These are phyloP conservation scores for Fusarium decemcellulare DNA, from an alignment of 2,329 filamentous ascomycete species.

Conservation along the genomic window DNA sequence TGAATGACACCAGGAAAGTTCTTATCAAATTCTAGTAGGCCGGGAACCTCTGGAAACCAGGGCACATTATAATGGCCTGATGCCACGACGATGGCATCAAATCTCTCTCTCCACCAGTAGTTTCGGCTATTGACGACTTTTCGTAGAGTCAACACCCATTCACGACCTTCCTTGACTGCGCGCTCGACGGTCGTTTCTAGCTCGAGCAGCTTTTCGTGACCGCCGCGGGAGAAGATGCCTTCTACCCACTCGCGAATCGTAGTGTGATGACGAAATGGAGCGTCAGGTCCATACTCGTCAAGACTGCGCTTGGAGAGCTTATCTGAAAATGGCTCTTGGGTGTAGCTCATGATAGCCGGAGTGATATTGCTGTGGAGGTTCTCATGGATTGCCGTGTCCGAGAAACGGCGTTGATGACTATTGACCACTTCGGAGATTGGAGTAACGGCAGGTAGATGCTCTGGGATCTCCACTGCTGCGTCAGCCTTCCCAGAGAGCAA, in stretches of 20 bases:
- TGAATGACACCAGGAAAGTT: slow-evolving; percentile 5
- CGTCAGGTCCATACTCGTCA: slow-evolving; percentile 12
- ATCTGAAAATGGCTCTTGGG: slow-evolving; percentile 23
- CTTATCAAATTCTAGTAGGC: slow-evolving; percentile 19
- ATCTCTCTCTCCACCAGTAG: slow-evolving; percentile 33
- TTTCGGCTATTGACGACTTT: slow-evolving; percentile 22
- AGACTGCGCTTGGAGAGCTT: slow-evolving; percentile 6
- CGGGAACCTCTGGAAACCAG: slow-evolving; percentile 26
- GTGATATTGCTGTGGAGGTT: slow-evolving; percentile 34
- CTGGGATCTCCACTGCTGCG: slow-evolving; percentile 21
- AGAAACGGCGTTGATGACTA: slow-evolving; percentile 38
- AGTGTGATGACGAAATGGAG: slow-evolving; percentile 21
- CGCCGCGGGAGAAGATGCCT: slow-evolving; percentile 13
- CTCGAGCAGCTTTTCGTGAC: slow-evolving; percentile 18
- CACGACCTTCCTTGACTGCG: slow-evolving; percentile 11
- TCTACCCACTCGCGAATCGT: slow-evolving; percentile 31
- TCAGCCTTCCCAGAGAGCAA: slow-evolving; percentile 31
- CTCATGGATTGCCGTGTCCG: slow-evolving; percentile 30
- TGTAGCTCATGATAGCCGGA: slow-evolving; percentile 29
- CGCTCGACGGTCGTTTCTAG: slow-evolving; percentile 20
- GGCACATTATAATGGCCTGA: slow-evolving; percentile 34
- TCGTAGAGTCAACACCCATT: slow-evolving; percentile 26
- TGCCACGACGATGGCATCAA: slow-evolving; percentile 34
- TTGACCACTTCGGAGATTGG: slow-evolving; percentile 35
- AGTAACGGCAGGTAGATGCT: slow-evolving; percentile 31